Conservation (phyloP, 371 early-diverging fungal genomes). For the Entomophthora muscae region DNA sequence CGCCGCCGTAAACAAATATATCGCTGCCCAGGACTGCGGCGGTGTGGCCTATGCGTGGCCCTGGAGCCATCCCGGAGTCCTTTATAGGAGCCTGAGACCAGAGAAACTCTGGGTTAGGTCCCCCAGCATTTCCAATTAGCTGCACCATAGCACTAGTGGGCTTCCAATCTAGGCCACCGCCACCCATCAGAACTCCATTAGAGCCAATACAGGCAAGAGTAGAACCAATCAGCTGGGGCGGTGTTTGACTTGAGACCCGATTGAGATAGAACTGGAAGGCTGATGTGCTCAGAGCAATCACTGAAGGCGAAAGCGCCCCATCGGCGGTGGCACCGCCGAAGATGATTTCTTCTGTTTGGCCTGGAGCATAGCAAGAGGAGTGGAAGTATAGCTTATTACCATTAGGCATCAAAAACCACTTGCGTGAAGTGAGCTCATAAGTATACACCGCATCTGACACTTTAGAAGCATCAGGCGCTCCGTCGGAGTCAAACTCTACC, state of each 20-base stretch:
- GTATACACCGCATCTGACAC: neutral
- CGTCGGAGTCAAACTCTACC: neutral
- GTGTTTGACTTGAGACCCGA: neutral
- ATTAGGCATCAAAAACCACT: neutral
- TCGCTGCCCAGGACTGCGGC: neutral
- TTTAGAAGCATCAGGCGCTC: neutral
- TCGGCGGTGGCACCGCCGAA: slow-evolving; percentile 1
- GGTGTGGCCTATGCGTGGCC: neutral
- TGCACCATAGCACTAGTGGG: neutral
- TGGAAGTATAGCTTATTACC: neutral
- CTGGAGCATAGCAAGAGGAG: neutral
- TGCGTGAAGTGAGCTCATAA: neutral
- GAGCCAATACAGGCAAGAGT: slow-evolving; percentile 3
- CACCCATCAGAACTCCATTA: slow-evolving; percentile 4
- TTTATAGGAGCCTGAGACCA: neutral
- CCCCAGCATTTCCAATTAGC: neutral
- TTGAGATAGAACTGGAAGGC: neutral
- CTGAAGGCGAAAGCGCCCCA: neutral
- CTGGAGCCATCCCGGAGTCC: neutral
- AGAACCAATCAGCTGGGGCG: neutral
- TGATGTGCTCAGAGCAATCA: neutral
- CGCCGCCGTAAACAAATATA: slow-evolving; percentile 5
- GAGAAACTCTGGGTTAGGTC: neutral
- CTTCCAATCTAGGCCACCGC: slow-evolving; percentile 4
- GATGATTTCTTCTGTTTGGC: neutral